Conservation (phyloP, 306 rosid species). For the Pachyrhizus erosus region DNA sequence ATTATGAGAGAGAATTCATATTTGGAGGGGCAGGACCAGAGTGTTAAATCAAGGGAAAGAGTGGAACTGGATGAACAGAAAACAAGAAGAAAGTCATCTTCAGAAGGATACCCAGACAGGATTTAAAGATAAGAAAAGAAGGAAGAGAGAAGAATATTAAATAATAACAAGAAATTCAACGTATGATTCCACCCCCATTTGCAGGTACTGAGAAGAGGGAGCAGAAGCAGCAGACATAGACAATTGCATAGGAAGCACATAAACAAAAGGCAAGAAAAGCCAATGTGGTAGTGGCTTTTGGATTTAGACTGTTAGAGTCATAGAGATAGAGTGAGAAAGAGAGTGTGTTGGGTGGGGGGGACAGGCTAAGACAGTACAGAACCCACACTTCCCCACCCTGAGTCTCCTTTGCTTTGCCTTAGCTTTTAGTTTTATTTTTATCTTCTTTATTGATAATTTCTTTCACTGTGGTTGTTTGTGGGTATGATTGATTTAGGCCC, state of each 20-base stretch:
- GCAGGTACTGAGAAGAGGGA: conserved; percentile 88
- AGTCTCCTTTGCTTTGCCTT: conserved; percentile 56
- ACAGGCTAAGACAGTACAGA: conserved; percentile 84
- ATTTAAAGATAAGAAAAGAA: conserved; percentile 39
- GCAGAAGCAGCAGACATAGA: conserved; percentile 84
- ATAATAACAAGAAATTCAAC: conserved; percentile 88
- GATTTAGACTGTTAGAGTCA: conserved; percentile 56
- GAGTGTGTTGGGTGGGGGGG: conserved; percentile 91
- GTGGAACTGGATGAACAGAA: conserved; percentile 57
- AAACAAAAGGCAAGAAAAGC: conserved; percentile 81
- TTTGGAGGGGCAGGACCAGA: conserved; percentile 51
- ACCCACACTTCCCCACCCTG: conserved; percentile 76
- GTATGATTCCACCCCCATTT: conserved; percentile 86
- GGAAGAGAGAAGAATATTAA: conserved; percentile 49
- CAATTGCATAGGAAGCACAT: conserved; percentile 89
- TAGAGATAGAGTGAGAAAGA: conserved; percentile 55
- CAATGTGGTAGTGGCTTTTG: conserved; percentile 77
- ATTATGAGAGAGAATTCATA: conserved; percentile 57
- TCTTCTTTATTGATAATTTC: conserved; percentile 45
- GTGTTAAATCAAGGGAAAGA: conserved; percentile 49
- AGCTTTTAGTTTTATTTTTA: conserved; percentile 37
- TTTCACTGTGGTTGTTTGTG: conserved; percentile 49
- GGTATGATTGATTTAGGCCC: conserved; percentile 55
- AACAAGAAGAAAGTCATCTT: conserved; percentile 52
- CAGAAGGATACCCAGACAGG: conserved; percentile 45